Percentiles rank a stretch among this genome's conserved stretches.
Conservation (phyloP, 352 stramenopile genomes). For the Phytophthora sansomeana region DNA sequence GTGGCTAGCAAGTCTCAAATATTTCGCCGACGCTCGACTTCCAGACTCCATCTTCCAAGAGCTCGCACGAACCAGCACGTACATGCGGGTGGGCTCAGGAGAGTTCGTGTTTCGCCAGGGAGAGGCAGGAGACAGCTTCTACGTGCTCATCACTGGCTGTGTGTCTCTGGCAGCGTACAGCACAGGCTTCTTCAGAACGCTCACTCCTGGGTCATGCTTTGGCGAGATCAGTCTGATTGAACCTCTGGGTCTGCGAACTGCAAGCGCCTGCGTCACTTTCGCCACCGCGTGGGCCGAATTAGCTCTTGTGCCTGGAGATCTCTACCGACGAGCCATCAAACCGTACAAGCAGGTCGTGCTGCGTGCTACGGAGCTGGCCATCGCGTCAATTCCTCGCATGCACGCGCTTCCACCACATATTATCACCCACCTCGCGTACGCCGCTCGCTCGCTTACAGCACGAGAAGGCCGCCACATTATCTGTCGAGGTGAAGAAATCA, state of each 20-base stretch:
- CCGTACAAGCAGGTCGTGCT: constrained; percentile 78
- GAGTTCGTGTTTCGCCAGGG: constrained; percentile 80
- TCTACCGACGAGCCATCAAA: constrained; percentile 75
- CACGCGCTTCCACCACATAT: constrained; percentile 51
- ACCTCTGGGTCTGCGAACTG: constrained; percentile 55
- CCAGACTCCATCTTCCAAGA: constrained; percentile 63
- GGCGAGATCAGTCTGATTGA: constrained; percentile 80
- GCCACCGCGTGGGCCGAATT: constrained; percentile 55
- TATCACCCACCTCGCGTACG: constrained; percentile 74
- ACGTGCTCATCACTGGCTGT: constrained; percentile 73
- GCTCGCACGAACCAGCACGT: constrained; percentile 56
- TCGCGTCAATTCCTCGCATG: constrained; percentile 64
- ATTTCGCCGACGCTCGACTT: constrained; percentile 65
- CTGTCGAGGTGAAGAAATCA: constrained; percentile 59
- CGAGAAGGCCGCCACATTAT: constrained; percentile 57
- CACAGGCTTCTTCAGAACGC: constrained; percentile 73
- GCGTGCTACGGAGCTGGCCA: constrained; percentile 54
- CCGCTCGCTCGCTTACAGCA: constrained; percentile 53
- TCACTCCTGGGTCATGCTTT: constrained; percentile 72
- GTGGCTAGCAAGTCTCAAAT: constrained; percentile 72
- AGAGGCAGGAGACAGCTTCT: constrained; percentile 74
- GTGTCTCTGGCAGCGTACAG: constrained; percentile 71
- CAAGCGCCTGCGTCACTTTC: constrained; percentile 75
- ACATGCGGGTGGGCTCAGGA: constrained; percentile 48
- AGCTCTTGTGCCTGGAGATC: constrained; percentile 60